These are phyloP conservation scores for Neonectria hederae DNA, from an alignment of 2,329 filamentous ascomycete genomes.

Conservation along the genomic window DNA sequence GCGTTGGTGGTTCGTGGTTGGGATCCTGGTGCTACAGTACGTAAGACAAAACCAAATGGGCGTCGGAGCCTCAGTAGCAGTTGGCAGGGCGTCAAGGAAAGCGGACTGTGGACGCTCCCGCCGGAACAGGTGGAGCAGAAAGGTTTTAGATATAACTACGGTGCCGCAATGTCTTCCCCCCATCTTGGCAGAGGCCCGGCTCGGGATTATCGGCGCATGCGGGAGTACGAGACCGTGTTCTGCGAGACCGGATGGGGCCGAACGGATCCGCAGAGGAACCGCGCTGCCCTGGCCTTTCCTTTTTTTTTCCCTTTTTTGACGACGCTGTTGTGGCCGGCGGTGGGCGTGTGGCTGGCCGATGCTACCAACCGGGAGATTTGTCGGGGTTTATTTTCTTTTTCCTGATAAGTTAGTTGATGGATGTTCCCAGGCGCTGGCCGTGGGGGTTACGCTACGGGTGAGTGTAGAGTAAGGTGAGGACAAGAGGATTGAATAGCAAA, in stretches of 20 bases:
- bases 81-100: background rate
- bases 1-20: background rate
- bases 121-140: background rate
- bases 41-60: background rate
- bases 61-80: background rate
- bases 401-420: background rate
- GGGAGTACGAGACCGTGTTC: background rate
- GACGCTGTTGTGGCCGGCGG: background rate
- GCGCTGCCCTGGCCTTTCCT: background rate
- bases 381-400: background rate
- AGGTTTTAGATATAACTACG: conserved; percentile 3
- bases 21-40: background rate
- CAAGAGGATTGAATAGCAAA: background rate
- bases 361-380: background rate
- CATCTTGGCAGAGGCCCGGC: background rate
- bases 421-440: background rate
- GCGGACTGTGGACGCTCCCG: conserved; percentile 6
- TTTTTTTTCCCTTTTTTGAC: background rate
- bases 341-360: no score
- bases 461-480: background rate
- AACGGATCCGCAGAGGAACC: conserved; percentile 25
- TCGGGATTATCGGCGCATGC: background rate
- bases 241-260: background rate
- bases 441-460: background rate
- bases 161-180: conserved; percentile 5